Evolutionary conservation across 306 rosid genomes (phyloP).

Genomic region (Morella rubra): DNA sequence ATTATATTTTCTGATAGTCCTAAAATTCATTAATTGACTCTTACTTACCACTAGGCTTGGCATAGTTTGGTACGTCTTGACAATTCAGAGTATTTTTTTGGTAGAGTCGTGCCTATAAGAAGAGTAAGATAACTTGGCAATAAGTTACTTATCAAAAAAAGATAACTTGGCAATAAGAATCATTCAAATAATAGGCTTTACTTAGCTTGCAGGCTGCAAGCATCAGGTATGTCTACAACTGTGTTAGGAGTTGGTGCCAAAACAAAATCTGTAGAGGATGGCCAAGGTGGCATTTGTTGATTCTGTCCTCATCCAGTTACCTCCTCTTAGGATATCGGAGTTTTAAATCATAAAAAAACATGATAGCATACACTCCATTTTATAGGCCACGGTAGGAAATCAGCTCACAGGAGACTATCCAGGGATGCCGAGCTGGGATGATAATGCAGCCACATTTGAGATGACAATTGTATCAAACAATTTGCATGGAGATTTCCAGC

Average conservation of each 20-base stretch:
- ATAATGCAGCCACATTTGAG: conserved; percentile 81
- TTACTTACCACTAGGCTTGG: neutral
- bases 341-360: conserved; percentile 17
- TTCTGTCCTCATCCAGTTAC: conserved; percentile 1
- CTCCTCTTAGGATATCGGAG: conserved; percentile 12
- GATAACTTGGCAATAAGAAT: neutral
- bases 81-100: neutral
- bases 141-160: too few relatives aligned
- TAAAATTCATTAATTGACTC: neutral
- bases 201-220: conserved; percentile 5
- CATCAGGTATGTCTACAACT: neutral
- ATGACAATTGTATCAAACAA: conserved; percentile 54
- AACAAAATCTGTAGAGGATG: conserved; percentile 8
- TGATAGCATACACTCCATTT: conserved; percentile 21
- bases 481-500: conserved; percentile 92
- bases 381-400: conserved; percentile 61
- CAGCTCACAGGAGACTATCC: conserved; percentile 72
- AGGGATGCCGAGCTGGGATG: conserved; percentile 84
- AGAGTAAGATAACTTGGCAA: neutral
- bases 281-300: conserved; percentile 17
- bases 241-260: neutral
- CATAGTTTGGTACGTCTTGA: neutral
- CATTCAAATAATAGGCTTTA: neutral
- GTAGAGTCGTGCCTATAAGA: neutral
- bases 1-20: neutral